Base-by-base conservation (phyloP, 1,284 basidiomycete species). In the Ganoderma leucocontextum region DNA sequence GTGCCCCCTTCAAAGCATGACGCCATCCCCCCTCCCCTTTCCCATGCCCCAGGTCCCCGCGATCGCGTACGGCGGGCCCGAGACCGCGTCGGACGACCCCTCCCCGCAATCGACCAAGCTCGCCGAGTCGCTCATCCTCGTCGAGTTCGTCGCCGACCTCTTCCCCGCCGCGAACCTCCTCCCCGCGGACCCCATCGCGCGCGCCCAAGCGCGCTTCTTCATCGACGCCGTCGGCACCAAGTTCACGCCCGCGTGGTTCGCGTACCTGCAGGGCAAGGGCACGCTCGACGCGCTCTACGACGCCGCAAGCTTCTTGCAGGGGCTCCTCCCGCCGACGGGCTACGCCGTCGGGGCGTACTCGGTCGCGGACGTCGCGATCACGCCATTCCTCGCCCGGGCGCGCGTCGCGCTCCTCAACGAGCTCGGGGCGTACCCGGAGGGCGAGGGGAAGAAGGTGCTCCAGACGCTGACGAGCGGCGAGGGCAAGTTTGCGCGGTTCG, bases 111-210 rank as follows among this genome's bases (percentile, higher is more conserved):
- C 88, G 2, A 71, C 78, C 64, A 90, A 90, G 77, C 77, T 91
- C 67, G 82, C 86, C 39, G 90, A 92, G 74, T 90, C 88, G 1
- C 82, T 86, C 58, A 82, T 90, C 29, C 82, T 91, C 63, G 79
- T 91, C 68, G 88, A 91, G 75, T 88, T 91, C 79, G 72, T 90
- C 68, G 86, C 86, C 13, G 88, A 90, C 72, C 76, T 87, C 63
- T 85, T 79, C 75, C 87, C 85, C 0, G 71, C 81, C 15, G 79
- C 82, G 0, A 73, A 73, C 6, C 79, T 89, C 38, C 81, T 89
- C 8, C 87, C 89, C 0, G 77, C 80, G 10, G 84, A 89, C 74
- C 86, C 89, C 1, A 81, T 88, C 36, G 72, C 76, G 15, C 86
- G 87, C 39, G 89, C 90, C 13, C 81, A 83, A 62, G 85, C 83